phyloP scores from a whole-genome alignment of 176 grass and related monocot genomes.

The Stipa capillata region DNA sequence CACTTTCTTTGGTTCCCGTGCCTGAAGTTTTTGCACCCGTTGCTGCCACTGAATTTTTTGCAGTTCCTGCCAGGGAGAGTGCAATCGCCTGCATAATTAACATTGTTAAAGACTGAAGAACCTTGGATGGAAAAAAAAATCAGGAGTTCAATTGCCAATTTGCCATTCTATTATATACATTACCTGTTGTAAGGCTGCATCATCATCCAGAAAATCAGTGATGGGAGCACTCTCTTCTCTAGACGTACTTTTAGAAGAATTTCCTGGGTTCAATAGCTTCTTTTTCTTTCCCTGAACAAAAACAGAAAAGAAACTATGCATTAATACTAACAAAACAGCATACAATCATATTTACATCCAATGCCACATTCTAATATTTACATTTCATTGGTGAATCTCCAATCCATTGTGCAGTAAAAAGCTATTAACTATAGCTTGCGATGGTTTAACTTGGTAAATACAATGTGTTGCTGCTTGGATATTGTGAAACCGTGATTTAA shows the following conservation, averaged over 20 bases:
- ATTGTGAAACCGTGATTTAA: neutral
- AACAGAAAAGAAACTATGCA: neutral
- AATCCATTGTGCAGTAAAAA: neutral
- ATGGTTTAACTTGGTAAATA: neutral
- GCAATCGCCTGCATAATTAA: constrained; percentile 69
- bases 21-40: constrained; percentile 1
- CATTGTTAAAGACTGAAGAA: neutral
- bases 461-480: neutral
- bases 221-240: constrained; percentile 14
- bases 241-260: neutral
- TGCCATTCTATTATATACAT: no score
- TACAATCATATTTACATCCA: neutral
- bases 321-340: neutral
- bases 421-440: neutral
- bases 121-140: neutral
- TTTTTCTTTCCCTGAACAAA: constrained; percentile 49
- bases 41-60: constrained; percentile 2
- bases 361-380: neutral
- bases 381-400: neutral
- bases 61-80: constrained; percentile 49
- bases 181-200: constrained; percentile 65
- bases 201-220: constrained; percentile 47
- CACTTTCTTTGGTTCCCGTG: constrained; percentile 5
- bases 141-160: neutral
- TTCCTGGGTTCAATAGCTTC: constrained; percentile 28